Conservation (phyloP, 192 early-diverging fungal genomes). For the Coemansia sp. region DNA sequence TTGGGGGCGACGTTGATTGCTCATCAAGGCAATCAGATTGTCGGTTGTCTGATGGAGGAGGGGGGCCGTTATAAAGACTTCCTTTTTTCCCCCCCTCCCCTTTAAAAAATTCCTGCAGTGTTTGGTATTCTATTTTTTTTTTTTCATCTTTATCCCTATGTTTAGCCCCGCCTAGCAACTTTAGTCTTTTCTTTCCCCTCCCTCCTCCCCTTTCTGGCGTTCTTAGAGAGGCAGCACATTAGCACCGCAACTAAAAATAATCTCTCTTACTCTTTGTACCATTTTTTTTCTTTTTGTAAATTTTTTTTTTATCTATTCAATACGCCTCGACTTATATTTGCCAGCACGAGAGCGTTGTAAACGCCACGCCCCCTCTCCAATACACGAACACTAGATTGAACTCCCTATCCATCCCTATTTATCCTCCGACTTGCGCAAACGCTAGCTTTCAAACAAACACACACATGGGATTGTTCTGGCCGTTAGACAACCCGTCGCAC, state of each 20-base stretch:
- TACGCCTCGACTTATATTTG: not conserved
- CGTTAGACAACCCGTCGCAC: conserved; percentile 21
- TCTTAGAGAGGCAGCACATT: not conserved
- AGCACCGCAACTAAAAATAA: not conserved
- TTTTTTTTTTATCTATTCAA: conserved; percentile 2
- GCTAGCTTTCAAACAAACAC: not conserved
- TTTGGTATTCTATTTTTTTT: not conserved
- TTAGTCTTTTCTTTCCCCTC: not conserved
- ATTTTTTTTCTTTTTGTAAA: not conserved
- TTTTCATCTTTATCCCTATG: not conserved
- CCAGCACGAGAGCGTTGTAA: not conserved
- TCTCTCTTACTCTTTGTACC: not conserved
- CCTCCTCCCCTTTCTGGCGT: not conserved
- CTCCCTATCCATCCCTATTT: not conserved
- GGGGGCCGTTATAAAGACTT: not conserved
- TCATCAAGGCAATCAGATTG: not conserved
- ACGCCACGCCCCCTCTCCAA: not conserved
- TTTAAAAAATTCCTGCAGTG: not conserved
- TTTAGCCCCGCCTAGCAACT: not conserved
- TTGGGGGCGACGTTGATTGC: not conserved
- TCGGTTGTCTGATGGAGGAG: not conserved
- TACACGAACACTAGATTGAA: not conserved
- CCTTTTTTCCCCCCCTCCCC: not conserved
- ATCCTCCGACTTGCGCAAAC: not conserved
- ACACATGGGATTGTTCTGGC: conserved; percentile 50